These are phyloP conservation scores for Penicillium taxi DNA, from an alignment of 495 filamentous ascomycete genomes.

Conservation along the genomic window DNA sequence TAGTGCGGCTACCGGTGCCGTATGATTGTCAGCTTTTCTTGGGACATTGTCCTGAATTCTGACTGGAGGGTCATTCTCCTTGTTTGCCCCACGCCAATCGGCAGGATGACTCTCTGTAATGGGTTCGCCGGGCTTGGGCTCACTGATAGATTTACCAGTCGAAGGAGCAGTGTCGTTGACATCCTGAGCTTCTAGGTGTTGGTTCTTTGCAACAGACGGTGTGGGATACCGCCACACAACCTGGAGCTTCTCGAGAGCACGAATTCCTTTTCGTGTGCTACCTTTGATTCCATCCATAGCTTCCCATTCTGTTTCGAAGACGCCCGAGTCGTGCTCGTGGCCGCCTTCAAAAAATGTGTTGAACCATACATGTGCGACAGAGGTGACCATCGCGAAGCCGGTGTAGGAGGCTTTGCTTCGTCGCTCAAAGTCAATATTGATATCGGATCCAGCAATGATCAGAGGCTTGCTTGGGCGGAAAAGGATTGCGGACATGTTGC, in stretches of 20 bases:
- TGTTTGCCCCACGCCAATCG: slow-evolving; percentile 55
- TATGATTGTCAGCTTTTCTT: slow-evolving; percentile 1
- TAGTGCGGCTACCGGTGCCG: slow-evolving; percentile 1
- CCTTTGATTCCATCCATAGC: slow-evolving; percentile 73
- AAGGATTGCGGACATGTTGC: slow-evolving; percentile 50
- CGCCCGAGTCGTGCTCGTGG: slow-evolving; percentile 50
- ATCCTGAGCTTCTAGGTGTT: slow-evolving; percentile 3
- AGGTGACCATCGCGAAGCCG: slow-evolving; percentile 80
- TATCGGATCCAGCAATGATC: slow-evolving; percentile 67
- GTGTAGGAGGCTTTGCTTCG: slow-evolving; percentile 65
- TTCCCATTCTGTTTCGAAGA: slow-evolving; percentile 60
- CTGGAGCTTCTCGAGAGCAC: slow-evolving; percentile 73
- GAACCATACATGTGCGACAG: slow-evolving; percentile 93
- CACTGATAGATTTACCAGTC: slow-evolving; percentile 40
- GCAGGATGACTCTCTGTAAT: slow-evolving; percentile 60
- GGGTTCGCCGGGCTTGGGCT: slow-evolving; percentile 53
- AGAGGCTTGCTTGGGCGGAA: slow-evolving; percentile 63
- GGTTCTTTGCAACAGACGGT: slow-evolving; percentile 9
- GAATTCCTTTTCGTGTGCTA: slow-evolving; percentile 66
- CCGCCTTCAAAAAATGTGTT: slow-evolving; percentile 89
- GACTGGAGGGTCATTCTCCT: slow-evolving; percentile 8
- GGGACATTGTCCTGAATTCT: too few species aligned
- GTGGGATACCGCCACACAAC: slow-evolving; percentile 69
- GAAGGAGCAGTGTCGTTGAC: slow-evolving; percentile 9
- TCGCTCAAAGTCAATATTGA: slow-evolving; percentile 84